phyloP scores from a whole-genome alignment of 2,329 filamentous ascomycete species.

The Sarocladium kiliense region DNA sequence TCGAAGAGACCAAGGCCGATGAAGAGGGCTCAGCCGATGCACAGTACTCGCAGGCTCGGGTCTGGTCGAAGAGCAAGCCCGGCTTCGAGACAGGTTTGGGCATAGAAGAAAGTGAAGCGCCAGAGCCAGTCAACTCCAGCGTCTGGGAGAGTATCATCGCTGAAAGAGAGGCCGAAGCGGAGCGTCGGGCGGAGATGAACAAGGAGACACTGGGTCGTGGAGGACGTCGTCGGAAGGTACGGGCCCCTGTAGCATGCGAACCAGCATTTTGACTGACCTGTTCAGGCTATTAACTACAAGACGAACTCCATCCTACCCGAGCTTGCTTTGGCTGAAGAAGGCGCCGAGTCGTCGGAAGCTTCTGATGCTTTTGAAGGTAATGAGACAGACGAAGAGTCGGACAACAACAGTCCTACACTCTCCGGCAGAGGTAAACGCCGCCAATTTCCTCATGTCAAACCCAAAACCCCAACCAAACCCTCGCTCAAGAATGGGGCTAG shows the following conservation, averaged over 20 bases:
- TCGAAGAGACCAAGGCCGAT: slow-evolving; percentile 64
- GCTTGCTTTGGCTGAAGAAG: slow-evolving; percentile 14
- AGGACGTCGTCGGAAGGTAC: slow-evolving; percentile 58
- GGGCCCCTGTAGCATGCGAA: slow-evolving; percentile 10
- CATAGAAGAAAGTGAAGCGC: slow-evolving; percentile 44
- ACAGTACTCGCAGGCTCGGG: slow-evolving; percentile 82
- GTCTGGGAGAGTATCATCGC: slow-evolving; percentile 90
- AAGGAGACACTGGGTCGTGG: slow-evolving; percentile 80
- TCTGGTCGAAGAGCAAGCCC: slow-evolving; percentile 83
- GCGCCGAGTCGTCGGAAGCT: slow-evolving; percentile 23
- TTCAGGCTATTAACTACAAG: slow-evolving; percentile 30
- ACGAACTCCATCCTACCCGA: slow-evolving; percentile 19
- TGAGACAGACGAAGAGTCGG: slow-evolving; percentile 1
- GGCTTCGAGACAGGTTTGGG: slow-evolving; percentile 60
- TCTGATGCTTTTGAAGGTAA: slow-evolving; percentile 23
- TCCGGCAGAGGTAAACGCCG: slow-evolving; percentile 28
- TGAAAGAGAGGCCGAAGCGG: slow-evolving; percentile 73
- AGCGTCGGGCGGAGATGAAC: slow-evolving; percentile 62
- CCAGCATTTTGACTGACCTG: neutral
- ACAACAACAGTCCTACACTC: neutral
- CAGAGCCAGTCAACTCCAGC: slow-evolving; percentile 54
- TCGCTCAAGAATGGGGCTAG: slow-evolving; percentile 13
- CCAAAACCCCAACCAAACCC: slow-evolving; percentile 18
- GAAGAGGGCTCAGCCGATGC: slow-evolving; percentile 64
- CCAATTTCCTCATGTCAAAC: slow-evolving; percentile 15